Evolutionary conservation across 1,139 yeast species (phyloP).

Genomic region (Debaryomyces psychrophilus): DNA sequence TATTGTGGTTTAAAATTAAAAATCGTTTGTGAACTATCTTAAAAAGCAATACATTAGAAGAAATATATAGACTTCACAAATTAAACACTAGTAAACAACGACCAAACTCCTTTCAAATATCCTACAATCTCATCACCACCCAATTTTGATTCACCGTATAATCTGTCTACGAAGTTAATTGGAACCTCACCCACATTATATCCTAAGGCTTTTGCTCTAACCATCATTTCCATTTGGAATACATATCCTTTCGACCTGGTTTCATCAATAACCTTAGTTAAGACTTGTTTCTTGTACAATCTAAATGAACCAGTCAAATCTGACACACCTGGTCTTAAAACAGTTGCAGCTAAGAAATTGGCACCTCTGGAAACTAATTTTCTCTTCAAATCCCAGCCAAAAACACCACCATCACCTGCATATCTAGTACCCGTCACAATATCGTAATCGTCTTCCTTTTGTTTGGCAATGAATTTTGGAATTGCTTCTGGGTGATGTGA

Average conservation of each 20-base stretch:
- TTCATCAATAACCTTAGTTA: conserved; percentile 66
- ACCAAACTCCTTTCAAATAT: conserved; percentile 75
- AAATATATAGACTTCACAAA: background rate
- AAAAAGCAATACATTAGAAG: background rate
- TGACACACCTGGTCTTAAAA: conserved; percentile 72
- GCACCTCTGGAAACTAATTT: conserved; percentile 82
- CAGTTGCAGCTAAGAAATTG: conserved; percentile 73
- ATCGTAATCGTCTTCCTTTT: conserved; percentile 64
- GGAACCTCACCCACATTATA: conserved; percentile 81
- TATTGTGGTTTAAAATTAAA: background rate
- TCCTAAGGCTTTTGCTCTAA: conserved; percentile 72
- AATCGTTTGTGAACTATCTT: background rate
- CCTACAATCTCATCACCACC: conserved; percentile 85
- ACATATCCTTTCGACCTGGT: conserved; percentile 82
- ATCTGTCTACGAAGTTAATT: conserved; percentile 76
- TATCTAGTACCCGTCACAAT: conserved; percentile 87
- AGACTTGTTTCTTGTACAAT: conserved; percentile 70
- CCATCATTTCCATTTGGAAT: conserved; percentile 92
- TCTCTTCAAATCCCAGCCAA: conserved; percentile 84
- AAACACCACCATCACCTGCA: conserved; percentile 82
- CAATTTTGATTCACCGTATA: conserved; percentile 78
- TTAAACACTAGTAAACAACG: conserved; percentile 64
- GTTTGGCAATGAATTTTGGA: conserved; percentile 73
- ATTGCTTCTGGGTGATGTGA: conserved; percentile 83
- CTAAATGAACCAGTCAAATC: conserved; percentile 83